These are phyloP conservation scores for Yarrowia divulgata DNA, from an alignment of 805 yeast genomes.

Conservation along the genomic window DNA sequence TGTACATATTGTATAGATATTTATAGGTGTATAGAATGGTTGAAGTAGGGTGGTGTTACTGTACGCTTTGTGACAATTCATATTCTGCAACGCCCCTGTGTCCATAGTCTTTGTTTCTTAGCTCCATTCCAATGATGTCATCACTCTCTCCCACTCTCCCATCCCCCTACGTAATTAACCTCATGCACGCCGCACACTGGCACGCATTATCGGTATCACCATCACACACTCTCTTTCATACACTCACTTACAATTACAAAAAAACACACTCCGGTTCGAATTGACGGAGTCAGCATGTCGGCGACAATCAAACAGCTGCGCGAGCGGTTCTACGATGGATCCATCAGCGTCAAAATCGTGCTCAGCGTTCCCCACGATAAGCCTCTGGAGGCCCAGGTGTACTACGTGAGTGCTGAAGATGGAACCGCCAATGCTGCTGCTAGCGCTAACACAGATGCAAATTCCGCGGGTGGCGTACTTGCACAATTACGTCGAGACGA, in stretches of 20 bases:
- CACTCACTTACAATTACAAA: neutral
- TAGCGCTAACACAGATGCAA: conserved; percentile 20
- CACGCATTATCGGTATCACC: conserved; percentile 28
- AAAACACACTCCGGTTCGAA: neutral
- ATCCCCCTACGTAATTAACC: neutral
- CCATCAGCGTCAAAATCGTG: conserved; percentile 24
- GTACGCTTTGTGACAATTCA: too few relatives aligned
- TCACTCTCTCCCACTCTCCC: neutral
- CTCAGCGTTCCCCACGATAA: conserved; percentile 16
- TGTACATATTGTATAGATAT: neutral
- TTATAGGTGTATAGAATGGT: neutral
- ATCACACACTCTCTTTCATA: too few relatives aligned
- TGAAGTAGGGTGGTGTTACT: too few relatives aligned
- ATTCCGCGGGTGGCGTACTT: conserved; percentile 26
- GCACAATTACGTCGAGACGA: conserved; percentile 29
- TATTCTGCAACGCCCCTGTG: too few relatives aligned
- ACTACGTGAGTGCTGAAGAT: conserved; percentile 9
- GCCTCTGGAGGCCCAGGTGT: conserved; percentile 13
- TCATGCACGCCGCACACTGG: conserved; percentile 29
- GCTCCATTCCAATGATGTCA: neutral
- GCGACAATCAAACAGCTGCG: conserved; percentile 33
- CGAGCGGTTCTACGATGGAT: conserved; percentile 31
- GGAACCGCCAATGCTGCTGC: too few relatives aligned
- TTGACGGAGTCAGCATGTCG: conserved; percentile 28
- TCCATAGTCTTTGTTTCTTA: neutral